Conservation (phyloP, 1,284 basidiomycete genomes). For the Vanrija sp. region DNA sequence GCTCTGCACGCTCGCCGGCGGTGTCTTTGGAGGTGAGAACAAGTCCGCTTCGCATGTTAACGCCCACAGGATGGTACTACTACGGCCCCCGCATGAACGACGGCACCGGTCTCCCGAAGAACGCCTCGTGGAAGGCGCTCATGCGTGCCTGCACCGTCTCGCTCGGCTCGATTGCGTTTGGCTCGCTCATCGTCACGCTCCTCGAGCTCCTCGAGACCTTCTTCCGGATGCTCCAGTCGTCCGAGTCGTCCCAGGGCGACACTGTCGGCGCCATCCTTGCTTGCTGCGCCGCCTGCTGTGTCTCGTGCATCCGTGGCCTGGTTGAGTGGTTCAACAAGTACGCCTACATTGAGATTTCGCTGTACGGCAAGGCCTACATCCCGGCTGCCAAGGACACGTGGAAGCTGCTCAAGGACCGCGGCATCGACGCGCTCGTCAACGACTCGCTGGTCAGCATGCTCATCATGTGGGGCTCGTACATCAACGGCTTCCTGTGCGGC, state of each 20-base stretch:
- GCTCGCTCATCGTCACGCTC: conserved; percentile 80
- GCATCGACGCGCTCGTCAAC: conserved; percentile 78
- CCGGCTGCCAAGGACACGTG: conserved; percentile 86
- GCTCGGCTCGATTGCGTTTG: conserved; percentile 84
- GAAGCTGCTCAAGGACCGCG: conserved; percentile 77
- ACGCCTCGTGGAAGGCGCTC: conserved; percentile 69
- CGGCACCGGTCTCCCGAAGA: conserved; percentile 54
- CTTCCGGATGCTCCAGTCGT: conserved; percentile 62
- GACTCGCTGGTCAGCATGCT: conserved; percentile 73
- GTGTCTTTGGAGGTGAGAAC: conserved; percentile 57
- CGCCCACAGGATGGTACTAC: conserved; percentile 42
- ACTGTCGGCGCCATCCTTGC: conserved; percentile 72
- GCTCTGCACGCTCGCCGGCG: conserved; percentile 72
- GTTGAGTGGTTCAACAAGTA: conserved; percentile 73
- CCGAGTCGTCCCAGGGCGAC: conserved; percentile 68
- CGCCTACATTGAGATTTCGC: conserved; percentile 62
- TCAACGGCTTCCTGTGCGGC: conserved; percentile 69
- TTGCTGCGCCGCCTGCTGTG: conserved; percentile 70
- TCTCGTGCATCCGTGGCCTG: conserved; percentile 65
- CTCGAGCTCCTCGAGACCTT: conserved; percentile 70
- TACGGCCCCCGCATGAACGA: conserved; percentile 40
- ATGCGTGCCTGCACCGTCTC: conserved; percentile 76
- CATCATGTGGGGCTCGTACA: conserved; percentile 61
- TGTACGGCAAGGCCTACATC: conserved; percentile 84
- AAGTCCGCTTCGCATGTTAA: not conserved